Base-by-base conservation (phyloP, 148 eudicot species). In the Amaranthus cruentus region DNA sequence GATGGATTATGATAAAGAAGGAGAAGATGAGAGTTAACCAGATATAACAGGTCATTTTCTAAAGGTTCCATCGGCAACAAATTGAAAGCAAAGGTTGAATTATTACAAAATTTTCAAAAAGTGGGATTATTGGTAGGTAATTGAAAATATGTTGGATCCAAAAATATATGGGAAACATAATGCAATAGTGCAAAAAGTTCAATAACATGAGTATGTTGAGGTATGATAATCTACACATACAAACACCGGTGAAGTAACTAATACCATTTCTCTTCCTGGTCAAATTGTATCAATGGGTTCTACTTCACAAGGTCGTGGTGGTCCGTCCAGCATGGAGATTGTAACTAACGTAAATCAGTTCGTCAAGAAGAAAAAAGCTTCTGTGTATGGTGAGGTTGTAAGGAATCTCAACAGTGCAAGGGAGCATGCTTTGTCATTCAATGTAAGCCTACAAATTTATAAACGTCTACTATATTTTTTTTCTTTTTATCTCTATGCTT, bases 341-440 rank as follows among this genome's bases (percentile, higher is more conserved):
- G 83, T 80, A 58, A 85, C 90, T 73, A 69, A 79, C 71, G 83
- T 82, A 55, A 80, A 81, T 76, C 89, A 84, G 83, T 81, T 92
- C 46, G 79, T 87, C 61, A 82, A 83, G 70, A 97, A 94, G 81
- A 89, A 85, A 81, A 94, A 94, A 68, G 91, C 97, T 73, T 85
- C 84, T 15, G 90, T 82, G 47, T 94, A 94, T 84, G 93, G 85
- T 51, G 91, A 85, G 48, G 91, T 82, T 78, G 90, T 94, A 77
- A 94, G 83, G 80, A 84, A 80, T 69, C 83, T 91, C 61, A 94
- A 89, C 71, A 80, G 74, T 77, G 93, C 95, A 60, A 89, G 98
- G 82, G 90, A 88, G 71, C 86, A 80, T 81, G 89, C 91, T 74
- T 83, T 65, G 66, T 82, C 85, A 70, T 94, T 87, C 54, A 94